phyloP scores from a whole-genome alignment of 495 filamentous ascomycete species.

The Podospora appendiculata region DNA sequence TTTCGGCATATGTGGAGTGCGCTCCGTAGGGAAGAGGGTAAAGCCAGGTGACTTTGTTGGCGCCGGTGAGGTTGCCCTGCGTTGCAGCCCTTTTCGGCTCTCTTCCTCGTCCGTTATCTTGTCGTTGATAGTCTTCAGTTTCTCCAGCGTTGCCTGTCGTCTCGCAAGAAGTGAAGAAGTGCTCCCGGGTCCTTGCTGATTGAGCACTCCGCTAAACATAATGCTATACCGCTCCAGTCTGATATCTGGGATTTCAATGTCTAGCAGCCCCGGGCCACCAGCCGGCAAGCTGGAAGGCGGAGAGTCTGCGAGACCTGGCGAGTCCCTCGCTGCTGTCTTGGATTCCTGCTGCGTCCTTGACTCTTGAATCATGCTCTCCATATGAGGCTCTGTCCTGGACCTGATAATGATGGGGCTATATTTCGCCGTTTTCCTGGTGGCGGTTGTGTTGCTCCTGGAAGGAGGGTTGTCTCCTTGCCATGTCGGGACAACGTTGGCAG shows the following conservation, averaged over 20 bases:
- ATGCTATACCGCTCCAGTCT: conserved; percentile 87
- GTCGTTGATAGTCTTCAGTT: conserved; percentile 47
- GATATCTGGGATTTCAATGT: conserved; percentile 74
- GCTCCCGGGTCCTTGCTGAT: conserved; percentile 19
- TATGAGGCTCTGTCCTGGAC: conserved; percentile 26
- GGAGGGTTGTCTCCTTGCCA: conserved; percentile 7
- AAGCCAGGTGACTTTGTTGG: conserved; percentile 51
- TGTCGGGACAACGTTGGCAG: neutral
- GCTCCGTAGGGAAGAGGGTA: conserved; percentile 54
- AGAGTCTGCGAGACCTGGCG: conserved; percentile 6
- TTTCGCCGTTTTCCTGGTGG: conserved; percentile 17
- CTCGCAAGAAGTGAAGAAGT: conserved; percentile 51
- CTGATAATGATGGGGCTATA: conserved; percentile 31
- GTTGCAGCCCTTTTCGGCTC: conserved; percentile 19
- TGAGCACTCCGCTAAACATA: conserved; percentile 80
- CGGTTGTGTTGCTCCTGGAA: conserved; percentile 30
- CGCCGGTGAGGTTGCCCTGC: conserved; percentile 54
- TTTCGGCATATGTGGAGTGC: conserved; percentile 17
- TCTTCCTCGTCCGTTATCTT: conserved; percentile 25
- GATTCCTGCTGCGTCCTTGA: conserved; percentile 3
- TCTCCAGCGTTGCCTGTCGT: conserved; percentile 61
- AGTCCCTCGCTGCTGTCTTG: neutral
- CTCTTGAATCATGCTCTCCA: conserved; percentile 9
- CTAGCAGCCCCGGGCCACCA: conserved; percentile 31
- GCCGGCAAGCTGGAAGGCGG: conserved; percentile 2